Evolutionary conservation across 495 filamentous ascomycete genomes (phyloP), one percentile per base, ranked within the genome.

Genomic region (Penicillium roqueforti): DNA sequence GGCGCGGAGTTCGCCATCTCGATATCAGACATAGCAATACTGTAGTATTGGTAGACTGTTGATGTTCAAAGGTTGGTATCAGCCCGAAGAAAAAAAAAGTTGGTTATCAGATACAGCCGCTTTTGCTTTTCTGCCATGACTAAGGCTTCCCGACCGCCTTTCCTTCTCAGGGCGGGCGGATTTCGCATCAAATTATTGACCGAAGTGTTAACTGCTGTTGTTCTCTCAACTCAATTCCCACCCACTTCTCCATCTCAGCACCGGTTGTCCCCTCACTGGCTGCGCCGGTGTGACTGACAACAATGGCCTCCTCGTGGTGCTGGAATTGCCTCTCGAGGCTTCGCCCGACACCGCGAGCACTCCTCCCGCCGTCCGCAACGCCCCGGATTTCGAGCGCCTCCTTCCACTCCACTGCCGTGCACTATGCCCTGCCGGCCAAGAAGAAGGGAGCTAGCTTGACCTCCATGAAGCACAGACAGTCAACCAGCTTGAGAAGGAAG

Each of bases 221-320:
- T 36, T 51, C 43, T 56, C 37, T 31, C 49, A 46, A 46, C 36
- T 26, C 43, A 51, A 47, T 61, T 60, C 42, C 56, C 53, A 56
- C 41, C 62, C 51, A 60, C 66, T 58, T 55, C 53, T 59, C 53
- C 50, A 56, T 56, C 58, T 54, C 61, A 32, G 53, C 53, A 23
- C 62, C 69, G 67, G 73, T 62, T 66, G 53, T 60, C 66, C 51
- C 50, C 61, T 55, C 69, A 65, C 74, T 70, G 63, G 63, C 63
- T 62, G 69, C 63, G 68, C 70, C 70, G 57, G 64, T 66, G 62
- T 51, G 38, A 37, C 47, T 65, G 54, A 62, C 47, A 55, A 61
- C 66, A 65, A 89, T 89, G 87, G 83, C 81, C 67, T 85, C 83
- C 56, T 71, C 81, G 47, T 81, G 77, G 57, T 85, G 85, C 75